Conservation (phyloP, 768 basidiomycete genomes). For the Suillus luteus region DNA sequence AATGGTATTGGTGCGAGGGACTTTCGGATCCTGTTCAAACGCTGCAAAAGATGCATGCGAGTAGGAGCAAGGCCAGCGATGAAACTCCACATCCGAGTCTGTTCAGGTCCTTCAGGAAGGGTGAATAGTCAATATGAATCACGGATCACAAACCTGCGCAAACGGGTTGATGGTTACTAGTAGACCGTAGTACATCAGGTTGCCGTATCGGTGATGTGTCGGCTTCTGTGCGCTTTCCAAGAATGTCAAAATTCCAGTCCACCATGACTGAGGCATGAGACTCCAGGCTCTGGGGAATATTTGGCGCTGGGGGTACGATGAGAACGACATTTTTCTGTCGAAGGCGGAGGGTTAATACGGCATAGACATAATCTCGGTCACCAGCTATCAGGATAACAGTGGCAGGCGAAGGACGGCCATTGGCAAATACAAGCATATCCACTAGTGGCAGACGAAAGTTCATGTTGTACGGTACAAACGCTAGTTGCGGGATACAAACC, state of each 20-base stretch:
- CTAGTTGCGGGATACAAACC: conserved; percentile 28
- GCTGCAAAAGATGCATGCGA: not conserved
- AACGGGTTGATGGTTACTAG: no score
- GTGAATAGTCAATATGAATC: no score
- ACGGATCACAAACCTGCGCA: no score
- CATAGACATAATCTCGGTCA: conserved; percentile 70
- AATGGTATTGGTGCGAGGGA: not conserved
- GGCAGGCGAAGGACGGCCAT: conserved; percentile 54
- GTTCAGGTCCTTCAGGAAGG: no score
- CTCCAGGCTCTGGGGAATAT: conserved; percentile 47
- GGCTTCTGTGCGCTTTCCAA: conserved; percentile 32
- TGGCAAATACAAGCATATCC: conserved; percentile 66
- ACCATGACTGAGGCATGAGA: conserved; percentile 54
- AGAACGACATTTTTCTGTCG: conserved; percentile 55
- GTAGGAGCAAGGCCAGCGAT: not conserved
- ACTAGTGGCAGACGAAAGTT: conserved; percentile 43
- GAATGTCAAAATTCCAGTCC: conserved; percentile 49
- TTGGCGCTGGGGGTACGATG: conserved; percentile 41
- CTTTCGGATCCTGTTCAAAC: not conserved
- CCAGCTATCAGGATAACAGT: conserved; percentile 67
- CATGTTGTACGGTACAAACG: conserved; percentile 8
- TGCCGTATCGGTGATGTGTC: conserved; percentile 22
- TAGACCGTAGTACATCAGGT: conserved; percentile 9
- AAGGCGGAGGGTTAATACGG: conserved; percentile 55
- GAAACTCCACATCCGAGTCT: not conserved